Base-by-base conservation (phyloP, 2,329 filamentous ascomycete genomes). In the Colletotrichum tropicale region DNA sequence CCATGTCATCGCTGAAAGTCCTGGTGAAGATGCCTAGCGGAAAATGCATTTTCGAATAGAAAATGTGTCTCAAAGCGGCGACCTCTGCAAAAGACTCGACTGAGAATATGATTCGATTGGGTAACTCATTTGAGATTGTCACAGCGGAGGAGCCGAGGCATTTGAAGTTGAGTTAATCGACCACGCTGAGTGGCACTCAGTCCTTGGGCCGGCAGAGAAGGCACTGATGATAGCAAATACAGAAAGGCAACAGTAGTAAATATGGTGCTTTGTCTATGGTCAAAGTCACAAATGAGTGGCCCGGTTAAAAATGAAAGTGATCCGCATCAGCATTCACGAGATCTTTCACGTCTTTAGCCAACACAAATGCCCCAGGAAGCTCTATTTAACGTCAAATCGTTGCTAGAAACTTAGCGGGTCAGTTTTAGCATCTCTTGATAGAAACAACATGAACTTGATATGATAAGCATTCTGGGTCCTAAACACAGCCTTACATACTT, bases 301-400 rank as follows among this genome's bases (percentile, higher is more conserved):
- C 0, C 6, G 2, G 12, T 21, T 13, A 0, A 52, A 48, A 21
- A 52, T 21, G 10, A 52, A 13, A n/a, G 10, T 2, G n/a, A 52
- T 13, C 43, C n/a, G 43, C 8, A 3, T 13, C n/a, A 13, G n/a
- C 43, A 21, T 52, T 21, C n/a, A 12, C 3, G 3, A 8, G n/a
- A 13, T 52, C n/a, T 21, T 13, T 48, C n/a, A 48, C 18, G 43
- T 52, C 6, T n/a, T 52, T 1, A 3, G 43, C n/a, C n/a, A 52
- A 21, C 3, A 6, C 43, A 7, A 18, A 52, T 13, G n/a, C 10
- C 21, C 0, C 2, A 52, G 43, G 10, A 52, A 3, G 43, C 8
- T 21, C 43, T 21, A 13, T 13, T 52, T 6, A 52, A 21, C 43
- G n/a, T n/a, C 10, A 21, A 48, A 4, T 48, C n/a, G 43, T 21